Percentiles rank a stretch among this genome's conserved stretches.
These are phyloP conservation scores for Botrytis galanthina DNA, from an alignment of 2,329 filamentous ascomycete species.

Conservation along the genomic window DNA sequence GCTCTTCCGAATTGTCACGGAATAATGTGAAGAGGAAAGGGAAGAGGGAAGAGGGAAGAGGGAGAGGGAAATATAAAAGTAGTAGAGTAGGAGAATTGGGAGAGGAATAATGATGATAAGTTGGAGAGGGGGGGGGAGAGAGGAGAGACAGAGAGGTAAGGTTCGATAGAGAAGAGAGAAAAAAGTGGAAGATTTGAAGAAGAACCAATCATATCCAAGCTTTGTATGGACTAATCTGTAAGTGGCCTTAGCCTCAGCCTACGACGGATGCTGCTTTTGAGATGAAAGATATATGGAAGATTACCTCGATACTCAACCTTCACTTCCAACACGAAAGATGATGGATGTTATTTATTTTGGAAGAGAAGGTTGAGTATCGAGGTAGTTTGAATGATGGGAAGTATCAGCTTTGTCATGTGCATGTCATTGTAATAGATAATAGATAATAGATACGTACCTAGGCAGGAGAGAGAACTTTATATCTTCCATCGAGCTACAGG, in stretches of 20 bases:
- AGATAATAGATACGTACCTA: too few species aligned
- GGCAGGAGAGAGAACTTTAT: not conserved
- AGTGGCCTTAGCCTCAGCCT: not conserved
- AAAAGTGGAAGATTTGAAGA: not conserved
- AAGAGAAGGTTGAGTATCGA: not conserved
- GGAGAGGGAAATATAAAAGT: not conserved
- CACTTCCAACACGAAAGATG: not conserved
- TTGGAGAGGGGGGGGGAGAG: not conserved
- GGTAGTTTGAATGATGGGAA: not conserved
- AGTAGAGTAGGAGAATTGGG: not conserved
- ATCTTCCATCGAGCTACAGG: not conserved
- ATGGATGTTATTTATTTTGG: not conserved
- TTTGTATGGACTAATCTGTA: not conserved
- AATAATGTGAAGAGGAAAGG: not conserved
- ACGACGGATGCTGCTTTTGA: not conserved
- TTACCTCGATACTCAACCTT: not conserved
- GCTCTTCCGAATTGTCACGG: not conserved
- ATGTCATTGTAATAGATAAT: too few species aligned
- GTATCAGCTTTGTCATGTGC: not conserved
- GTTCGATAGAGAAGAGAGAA: not conserved
- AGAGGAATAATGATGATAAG: not conserved
- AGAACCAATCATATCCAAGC: not conserved
- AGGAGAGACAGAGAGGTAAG: not conserved
- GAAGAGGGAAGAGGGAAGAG: not conserved
- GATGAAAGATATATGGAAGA: not conserved